phyloP scores from a whole-genome alignment of 225 moss, liverwort and hornwort genomes.

The Straminergon stramineum region DNA sequence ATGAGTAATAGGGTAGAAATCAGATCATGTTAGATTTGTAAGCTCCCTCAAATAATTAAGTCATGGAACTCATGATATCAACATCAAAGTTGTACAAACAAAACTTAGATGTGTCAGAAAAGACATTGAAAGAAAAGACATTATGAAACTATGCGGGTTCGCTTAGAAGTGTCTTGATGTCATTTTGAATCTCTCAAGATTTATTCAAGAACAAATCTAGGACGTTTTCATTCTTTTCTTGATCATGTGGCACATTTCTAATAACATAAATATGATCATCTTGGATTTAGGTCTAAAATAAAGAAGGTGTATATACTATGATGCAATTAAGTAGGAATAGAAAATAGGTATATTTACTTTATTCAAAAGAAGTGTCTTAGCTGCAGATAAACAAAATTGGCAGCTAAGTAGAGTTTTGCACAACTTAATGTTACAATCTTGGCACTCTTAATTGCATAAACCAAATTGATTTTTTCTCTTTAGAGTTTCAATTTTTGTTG shows the following conservation, averaged over 20 bases:
- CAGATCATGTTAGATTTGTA: not conserved
- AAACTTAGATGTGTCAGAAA: not conserved
- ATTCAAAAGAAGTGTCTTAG: not conserved
- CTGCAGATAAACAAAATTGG: not conserved
- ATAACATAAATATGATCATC: not conserved
- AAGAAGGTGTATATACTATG: not conserved
- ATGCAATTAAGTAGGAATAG: not conserved
- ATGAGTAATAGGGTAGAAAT: not conserved
- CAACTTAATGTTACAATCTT: not conserved
- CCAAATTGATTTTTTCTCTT: not conserved
- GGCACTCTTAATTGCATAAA: rapidly evolving
- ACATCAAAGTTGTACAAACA: not conserved
- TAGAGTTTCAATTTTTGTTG: not conserved
- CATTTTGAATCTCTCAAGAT: not conserved
- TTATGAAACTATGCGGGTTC: rapidly evolving
- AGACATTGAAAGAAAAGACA: not conserved
- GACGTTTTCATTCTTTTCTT: not conserved
- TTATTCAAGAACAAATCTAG: not conserved
- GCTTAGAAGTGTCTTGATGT: not conserved
- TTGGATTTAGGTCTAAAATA: not conserved
- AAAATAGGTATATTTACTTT: not conserved
- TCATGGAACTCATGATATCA: not conserved
- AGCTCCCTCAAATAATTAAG: not conserved
- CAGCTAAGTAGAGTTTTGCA: too few relatives aligned
- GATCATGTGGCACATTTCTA: rapidly evolving